Conservation (phyloP, 306 rosid species). For the Mimosa pudica region DNA sequence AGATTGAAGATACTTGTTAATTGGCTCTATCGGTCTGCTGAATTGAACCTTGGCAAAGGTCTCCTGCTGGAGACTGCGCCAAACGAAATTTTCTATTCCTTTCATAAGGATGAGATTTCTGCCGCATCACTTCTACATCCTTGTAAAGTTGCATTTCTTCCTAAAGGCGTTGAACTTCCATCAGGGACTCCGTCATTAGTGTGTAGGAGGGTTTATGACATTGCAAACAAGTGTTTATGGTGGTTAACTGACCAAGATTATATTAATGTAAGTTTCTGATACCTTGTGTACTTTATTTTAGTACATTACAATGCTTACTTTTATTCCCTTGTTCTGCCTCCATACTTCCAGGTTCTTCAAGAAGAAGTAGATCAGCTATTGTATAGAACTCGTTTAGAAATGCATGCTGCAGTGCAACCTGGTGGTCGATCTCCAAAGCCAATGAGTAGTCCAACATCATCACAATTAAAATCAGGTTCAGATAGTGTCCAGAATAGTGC, state of each 20-base stretch:
- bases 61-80: conserved; percentile 69
- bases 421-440: conserved; percentile 92
- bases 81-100: conserved; percentile 86
- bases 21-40: conserved; percentile 85
- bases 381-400: conserved; percentile 64
- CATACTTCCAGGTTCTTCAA: conserved; percentile 61
- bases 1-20: conserved; percentile 61
- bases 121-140: conserved; percentile 83
- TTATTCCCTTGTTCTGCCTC: conserved; percentile 2
- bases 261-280: conserved; percentile 65
- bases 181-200: conserved; percentile 80
- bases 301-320: not conserved
- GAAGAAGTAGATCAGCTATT: conserved; percentile 82
- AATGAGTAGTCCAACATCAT: conserved; percentile 72
- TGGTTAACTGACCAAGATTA: conserved; percentile 83
- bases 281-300: not conserved
- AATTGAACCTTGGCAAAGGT: conserved; percentile 68
- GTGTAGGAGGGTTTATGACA: conserved; percentile 86
- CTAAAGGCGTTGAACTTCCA: conserved; percentile 72
- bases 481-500: conserved; percentile 71
- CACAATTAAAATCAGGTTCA: conserved; percentile 73
- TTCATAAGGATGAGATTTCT: conserved; percentile 84
- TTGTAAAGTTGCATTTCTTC: conserved; percentile 91
- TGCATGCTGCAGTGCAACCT: conserved; percentile 75
- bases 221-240: conserved; percentile 76